Base-by-base conservation (phyloP, 2,329 filamentous ascomycete genomes). In the Alternaria panax region DNA sequence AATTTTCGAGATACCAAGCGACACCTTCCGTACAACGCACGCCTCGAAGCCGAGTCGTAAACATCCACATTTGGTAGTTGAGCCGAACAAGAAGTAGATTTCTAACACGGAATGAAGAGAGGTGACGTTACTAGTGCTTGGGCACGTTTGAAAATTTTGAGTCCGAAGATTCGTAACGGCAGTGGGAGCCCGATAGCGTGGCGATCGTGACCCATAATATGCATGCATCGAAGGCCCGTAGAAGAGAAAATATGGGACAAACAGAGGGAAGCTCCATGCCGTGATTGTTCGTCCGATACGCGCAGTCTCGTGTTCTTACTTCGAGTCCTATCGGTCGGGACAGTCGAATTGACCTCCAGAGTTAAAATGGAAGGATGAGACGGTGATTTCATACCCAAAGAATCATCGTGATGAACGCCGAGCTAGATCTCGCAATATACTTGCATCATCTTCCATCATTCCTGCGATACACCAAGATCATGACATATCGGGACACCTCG, bases 181-280 rank as follows among this genome's bases (percentile, higher is more conserved):
- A 40, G 34, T 56, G 53, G 27, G 45, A 41, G 50, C 34, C 48
- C 48, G 27, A 9, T 57, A 34, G 20, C 28, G 34, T 24, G 27
- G 54, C 34, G 50, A 54, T 42, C 22, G 40, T 20, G 43, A 54
- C 51, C 57, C 52, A 55, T 46, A 55, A 41, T 47, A 34, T 42
- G 30, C 20, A 34, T 54, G 50, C 42, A 58, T 43, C 55, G 55
- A 58, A 58, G 41, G 30, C 32, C 27, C 50, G 34, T 58, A 48
- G 55, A 58, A 54, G 45, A 16, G 14, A 54, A 54, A 54, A 47
- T 20, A 20, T 30, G 51, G 22, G 45, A 38, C 46, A 20, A 34
- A 7, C 18, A 36, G 48, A 25, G 25, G 40, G 27, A n/a, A 28
- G 18, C 20, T 20, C 41, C 18, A 36, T 30, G 40, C 52, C 40